Base-by-base conservation (phyloP, 495 filamentous ascomycete species). In the Neurospora discreta region DNA sequence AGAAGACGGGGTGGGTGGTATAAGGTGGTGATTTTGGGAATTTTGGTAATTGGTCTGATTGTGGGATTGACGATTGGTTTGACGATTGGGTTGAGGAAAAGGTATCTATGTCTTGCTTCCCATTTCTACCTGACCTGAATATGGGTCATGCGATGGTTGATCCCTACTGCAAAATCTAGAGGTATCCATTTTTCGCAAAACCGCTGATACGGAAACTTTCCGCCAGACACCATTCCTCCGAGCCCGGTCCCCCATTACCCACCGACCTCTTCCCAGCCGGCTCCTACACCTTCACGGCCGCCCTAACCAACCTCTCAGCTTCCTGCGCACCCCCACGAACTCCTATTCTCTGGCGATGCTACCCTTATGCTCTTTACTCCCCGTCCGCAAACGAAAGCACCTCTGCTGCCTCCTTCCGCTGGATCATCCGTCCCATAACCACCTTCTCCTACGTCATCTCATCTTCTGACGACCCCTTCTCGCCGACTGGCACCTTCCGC, bases 401-500 rank as follows among this genome's bases (percentile, higher is more conserved):
- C 13, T 33, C 26, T 33, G 72, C 74, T 5, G 83, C 86, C 1
- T 84, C 80, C 65, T 90, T 89, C 79, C 81, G 85, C 76, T 90
- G 88, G 88, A 82, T 86, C 71, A 88, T 90, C 72, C 70, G 41
- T 10, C 76, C 78, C 15, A 38, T 68, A 9, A 69, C 71, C 0
- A 33, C 69, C 39, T 75, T 74, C 70, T 72, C 75, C 44, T 84
- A 81, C 76, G 71, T 74, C 46, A 86, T 87, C 72, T 84, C 83
- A 42, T 84, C 82, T 11, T 83, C 82, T 30, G 71, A 79, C 40
- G 86, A 89, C 70, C 83, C 82, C 1, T 86, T 87, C 76, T 80
- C 81, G 46, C 93, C 95, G 1, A 85, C 87, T 11, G 97, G 97
- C 76, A 84, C 95, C 80, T 65, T 65, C 15, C 23, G 23, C 6